Conservation (phyloP, 805 yeast genomes). For the Grigorovia yakushimaensis region DNA sequence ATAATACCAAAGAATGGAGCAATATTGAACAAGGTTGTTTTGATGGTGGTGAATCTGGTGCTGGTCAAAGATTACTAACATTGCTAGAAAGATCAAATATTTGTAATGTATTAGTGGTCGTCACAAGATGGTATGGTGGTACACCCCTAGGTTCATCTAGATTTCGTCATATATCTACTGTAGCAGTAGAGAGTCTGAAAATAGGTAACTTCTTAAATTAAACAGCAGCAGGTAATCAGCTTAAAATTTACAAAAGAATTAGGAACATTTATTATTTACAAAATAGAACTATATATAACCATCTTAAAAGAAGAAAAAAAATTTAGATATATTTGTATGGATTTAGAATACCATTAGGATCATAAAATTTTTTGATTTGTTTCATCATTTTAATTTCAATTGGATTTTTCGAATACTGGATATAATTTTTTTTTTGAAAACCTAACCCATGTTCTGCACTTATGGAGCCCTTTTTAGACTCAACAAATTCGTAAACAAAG, state of each 20-base stretch:
- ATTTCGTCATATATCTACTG: conserved; percentile 55
- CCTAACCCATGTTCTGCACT: conserved; percentile 98
- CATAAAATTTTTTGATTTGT: conserved; percentile 68
- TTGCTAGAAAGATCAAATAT: conserved; percentile 41
- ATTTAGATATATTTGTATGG: conserved; percentile 79
- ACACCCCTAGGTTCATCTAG: conserved; percentile 61
- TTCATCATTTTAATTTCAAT: conserved; percentile 66
- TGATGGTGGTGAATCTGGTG: conserved; percentile 71
- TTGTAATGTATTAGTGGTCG: conserved; percentile 53
- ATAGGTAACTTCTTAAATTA: conserved; percentile 27
- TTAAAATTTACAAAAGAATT: too few relatives aligned
- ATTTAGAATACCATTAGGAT: conserved; percentile 85
- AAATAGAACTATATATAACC: background rate
- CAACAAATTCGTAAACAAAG: conserved; percentile 86
- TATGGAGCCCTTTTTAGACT: conserved; percentile 65
- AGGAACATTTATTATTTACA: too few relatives aligned
- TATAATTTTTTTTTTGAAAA: conserved; percentile 86
- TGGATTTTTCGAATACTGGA: conserved; percentile 73
- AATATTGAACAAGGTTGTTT: conserved; percentile 45
- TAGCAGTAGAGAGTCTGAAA: conserved; percentile 42
- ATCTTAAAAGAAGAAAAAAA: too few relatives aligned
- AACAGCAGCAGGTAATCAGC: too few relatives aligned
- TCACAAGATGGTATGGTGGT: conserved; percentile 79
- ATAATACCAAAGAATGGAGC: background rate
- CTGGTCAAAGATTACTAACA: conserved; percentile 52